Evolutionary conservation across 352 stramenopile genomes (phyloP), one percentile per base, ranked within the genome.

Genomic region (Phytophthora syringae): DNA sequence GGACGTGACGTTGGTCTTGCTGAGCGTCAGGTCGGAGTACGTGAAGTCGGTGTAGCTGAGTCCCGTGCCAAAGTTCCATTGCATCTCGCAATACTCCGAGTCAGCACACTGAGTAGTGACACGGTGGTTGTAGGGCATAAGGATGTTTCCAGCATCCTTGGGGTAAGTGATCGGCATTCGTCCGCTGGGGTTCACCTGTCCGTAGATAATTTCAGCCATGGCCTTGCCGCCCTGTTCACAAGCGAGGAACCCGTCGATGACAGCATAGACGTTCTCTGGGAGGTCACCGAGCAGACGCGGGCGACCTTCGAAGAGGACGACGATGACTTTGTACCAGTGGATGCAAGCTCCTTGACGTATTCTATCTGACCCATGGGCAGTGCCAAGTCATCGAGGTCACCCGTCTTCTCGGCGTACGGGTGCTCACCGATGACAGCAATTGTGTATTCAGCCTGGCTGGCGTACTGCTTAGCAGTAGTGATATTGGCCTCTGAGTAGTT

Each of bases 121-220:
- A 32, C 48, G 72, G 51, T 88, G 79, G 60, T 88, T 88, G 75
- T 92, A 92, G 24, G 74, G 69, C 27, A 88, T 86, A 11, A 60
- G 49, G 36, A 83, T 56, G 45, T 79, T 86, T 7, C 53, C 73
- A 0, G 71, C 51, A 42, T 84, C 58, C 60, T 80, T 80, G 9
- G 80, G 83, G 65, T 90, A 96, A 15, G 84, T 94, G 55, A 95
- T 84, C 9, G 82, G 84, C 10, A 94, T 67, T 24, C 78, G 64
- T 1, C 88, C 88, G 25, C 83, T 93, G 18, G 85, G 86, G 65
- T 92, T 93, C 12, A 84, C 72, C 9, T 72, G 40, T 11, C 86
- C 88, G 50, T 85, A 87, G 15, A 95, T 34, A 45, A 95, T 82
- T 48, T 95, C 82, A 11, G 86, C 82, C 25, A 95, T 84, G 11